These are phyloP conservation scores for Pseudogymnoascus sp. DNA, from an alignment of 2,329 filamentous ascomycete genomes.

Conservation along the genomic window DNA sequence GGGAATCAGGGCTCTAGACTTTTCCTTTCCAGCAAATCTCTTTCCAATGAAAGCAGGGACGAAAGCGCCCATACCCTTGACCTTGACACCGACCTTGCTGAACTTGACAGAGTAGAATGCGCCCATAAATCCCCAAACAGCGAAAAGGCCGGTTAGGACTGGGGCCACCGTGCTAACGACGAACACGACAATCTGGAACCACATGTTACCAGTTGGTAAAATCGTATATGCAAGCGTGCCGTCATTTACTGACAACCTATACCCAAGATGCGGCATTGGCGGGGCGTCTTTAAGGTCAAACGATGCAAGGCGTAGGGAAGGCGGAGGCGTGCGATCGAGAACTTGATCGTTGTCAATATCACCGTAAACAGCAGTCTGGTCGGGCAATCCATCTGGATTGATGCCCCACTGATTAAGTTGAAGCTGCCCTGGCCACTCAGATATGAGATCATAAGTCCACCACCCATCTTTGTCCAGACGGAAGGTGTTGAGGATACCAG, in stretches of 20 bases:
- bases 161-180: conserved; percentile 47
- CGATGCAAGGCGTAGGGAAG: conserved; percentile 45
- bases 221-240: conserved; percentile 44
- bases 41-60: neutral
- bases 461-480: conserved; percentile 40
- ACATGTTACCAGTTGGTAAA: conserved; percentile 44
- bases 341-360: conserved; percentile 54
- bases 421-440: conserved; percentile 54
- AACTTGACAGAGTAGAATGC: conserved; percentile 48
- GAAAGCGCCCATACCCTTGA: neutral
- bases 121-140: conserved; percentile 48
- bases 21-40: neutral
- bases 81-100: conserved; percentile 46
- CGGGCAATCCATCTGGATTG: conserved; percentile 54
- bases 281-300: conserved; percentile 52
- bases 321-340: conserved; percentile 53
- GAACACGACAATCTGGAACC: conserved; percentile 45
- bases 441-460: conserved; percentile 54
- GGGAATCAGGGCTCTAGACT: neutral
- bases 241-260: conserved; percentile 48
- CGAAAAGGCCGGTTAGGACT: conserved; percentile 39
- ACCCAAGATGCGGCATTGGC: conserved; percentile 45
- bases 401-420: conserved; percentile 61
- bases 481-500: conserved; percentile 48
- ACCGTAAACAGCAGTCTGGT: conserved; percentile 50